Evolutionary conservation across 345 rosid species (phyloP), one percentile per base, ranked within the genome.

Genomic region (Gossypium stocksii): DNA sequence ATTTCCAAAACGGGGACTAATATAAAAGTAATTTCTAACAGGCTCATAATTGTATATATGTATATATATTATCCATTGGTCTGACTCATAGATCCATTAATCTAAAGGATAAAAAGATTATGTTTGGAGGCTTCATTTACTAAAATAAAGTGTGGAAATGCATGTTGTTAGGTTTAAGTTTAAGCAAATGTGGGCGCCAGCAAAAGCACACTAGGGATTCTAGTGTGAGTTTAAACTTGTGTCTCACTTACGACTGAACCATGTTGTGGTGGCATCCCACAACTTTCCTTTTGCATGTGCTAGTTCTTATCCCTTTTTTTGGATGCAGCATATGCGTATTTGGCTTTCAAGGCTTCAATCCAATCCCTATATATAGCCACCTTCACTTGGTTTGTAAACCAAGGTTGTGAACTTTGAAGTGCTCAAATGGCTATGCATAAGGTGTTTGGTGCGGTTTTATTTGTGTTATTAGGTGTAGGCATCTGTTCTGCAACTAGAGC

Each of bases 401-500:
- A 66, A 60, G 45, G 17, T 46, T 54, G 59, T 54, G 23, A 25
- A 65, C 38, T 22, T 45, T 19, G 38, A 49, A 73, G 71, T 19
- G 7, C 68, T 38, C 66, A 25, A 41, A 87, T 87, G 86, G 82
- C 80, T 44, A 57, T 74, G 8, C 38, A 25, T n/a, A 78, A 59
- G 58, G 10, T 82, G 43, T 46, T 58, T 23, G 53, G 70, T 71
- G 53, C 62, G 23, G 74, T 78, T 56, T 72, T 82, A 63, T 72
- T 80, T 60, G 71, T 83, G 44, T 43, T 84, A 62, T 41, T 85
- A 59, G 80, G 78, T 51, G 19, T 87, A 20, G 83, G 83, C 9
- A 23, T 83, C 15, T 77, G 80, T 71, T 79, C 86, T n/a, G 87
- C 86, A 12, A 66, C 76, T 22, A 80, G 88, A 76, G 66, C 75